Evolutionary conservation across 2,329 filamentous ascomycete genomes (phyloP).

Genomic region (Dothistroma septosporum): DNA sequence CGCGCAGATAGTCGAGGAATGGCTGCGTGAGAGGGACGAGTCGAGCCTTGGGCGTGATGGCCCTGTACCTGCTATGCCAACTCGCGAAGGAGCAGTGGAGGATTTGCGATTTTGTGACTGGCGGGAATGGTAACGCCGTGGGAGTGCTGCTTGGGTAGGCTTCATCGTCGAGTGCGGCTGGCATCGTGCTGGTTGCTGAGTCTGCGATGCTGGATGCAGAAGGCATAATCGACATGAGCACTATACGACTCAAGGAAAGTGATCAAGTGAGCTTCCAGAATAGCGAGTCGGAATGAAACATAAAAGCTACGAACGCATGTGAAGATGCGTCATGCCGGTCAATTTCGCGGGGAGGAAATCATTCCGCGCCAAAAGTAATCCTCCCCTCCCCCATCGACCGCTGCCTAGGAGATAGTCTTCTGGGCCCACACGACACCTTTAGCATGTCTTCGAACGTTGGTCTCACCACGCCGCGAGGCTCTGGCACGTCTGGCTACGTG

Average conservation of each 20-base stretch:
- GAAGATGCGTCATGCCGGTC: neutral
- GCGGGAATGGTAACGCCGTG: conserved; percentile 64
- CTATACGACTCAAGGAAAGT: neutral
- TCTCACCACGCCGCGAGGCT: conserved; percentile 87
- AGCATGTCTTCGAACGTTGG: conserved; percentile 95
- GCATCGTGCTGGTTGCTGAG: conserved; percentile 11
- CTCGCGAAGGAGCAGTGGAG: conserved; percentile 89
- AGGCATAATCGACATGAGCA: neutral
- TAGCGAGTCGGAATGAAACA: neutral
- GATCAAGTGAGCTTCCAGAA: neutral
- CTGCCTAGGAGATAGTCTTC: neutral
- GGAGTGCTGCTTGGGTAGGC: conserved; percentile 1
- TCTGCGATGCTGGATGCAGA: neutral
- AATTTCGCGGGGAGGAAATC: too few species aligned
- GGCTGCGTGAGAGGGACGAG: conserved; percentile 70
- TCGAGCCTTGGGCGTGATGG: conserved; percentile 77
- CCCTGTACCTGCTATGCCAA: conserved; percentile 84
- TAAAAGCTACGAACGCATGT: too few species aligned
- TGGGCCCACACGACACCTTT: neutral
- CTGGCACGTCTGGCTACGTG: conserved; percentile 94
- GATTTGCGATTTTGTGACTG: conserved; percentile 80
- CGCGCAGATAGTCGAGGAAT: conserved; percentile 82
- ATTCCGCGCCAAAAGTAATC: neutral
- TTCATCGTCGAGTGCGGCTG: conserved; percentile 17
- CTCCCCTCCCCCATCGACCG: neutral